Percentiles rank a stretch among this genome's conserved stretches.
Evolutionary conservation across 164 flowering plant genomes (phyloP).

Genomic region (Saururus chinensis): DNA sequence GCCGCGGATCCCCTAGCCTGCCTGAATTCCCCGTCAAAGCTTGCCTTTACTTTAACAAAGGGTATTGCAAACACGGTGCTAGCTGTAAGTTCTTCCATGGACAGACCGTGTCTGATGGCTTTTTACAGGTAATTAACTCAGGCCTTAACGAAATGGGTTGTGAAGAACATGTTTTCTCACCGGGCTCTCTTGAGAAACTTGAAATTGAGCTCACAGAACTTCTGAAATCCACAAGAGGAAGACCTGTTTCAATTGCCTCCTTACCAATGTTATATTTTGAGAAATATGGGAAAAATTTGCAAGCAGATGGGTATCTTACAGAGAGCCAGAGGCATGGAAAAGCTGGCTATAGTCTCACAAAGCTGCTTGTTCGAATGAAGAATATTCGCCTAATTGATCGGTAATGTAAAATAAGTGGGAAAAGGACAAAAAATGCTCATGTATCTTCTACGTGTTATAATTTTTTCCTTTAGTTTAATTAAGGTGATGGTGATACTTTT

Average conservation of each 20-base stretch:
- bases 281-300: constrained; percentile 60
- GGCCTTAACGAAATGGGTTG: constrained; percentile 16
- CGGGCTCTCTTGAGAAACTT: constrained; percentile 64
- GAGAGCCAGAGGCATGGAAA: constrained; percentile 94
- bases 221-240: constrained; percentile 52
- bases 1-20: constrained; percentile 24
- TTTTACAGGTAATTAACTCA: constrained; percentile 24
- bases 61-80: constrained; percentile 75
- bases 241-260: constrained; percentile 80
- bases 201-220: constrained; percentile 73
- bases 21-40: constrained; percentile 38
- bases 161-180: constrained; percentile 46
- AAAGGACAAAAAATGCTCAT: neutral
- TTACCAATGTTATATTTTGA: constrained; percentile 74
- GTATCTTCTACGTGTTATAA: neutral
- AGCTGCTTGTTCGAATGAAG: constrained; percentile 71
- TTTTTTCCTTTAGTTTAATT: too few relatives aligned
- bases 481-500: neutral
- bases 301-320: constrained; percentile 80
- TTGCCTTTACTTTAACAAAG: constrained; percentile 68
- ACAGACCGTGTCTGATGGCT: constrained; percentile 28
- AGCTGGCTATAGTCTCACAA: constrained; percentile 79
- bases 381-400: constrained; percentile 67
- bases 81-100: constrained; percentile 72
- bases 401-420: constrained; percentile 15